phyloP scores from a whole-genome alignment of 495 filamentous ascomycete genomes.

The Echria macrotheca region DNA sequence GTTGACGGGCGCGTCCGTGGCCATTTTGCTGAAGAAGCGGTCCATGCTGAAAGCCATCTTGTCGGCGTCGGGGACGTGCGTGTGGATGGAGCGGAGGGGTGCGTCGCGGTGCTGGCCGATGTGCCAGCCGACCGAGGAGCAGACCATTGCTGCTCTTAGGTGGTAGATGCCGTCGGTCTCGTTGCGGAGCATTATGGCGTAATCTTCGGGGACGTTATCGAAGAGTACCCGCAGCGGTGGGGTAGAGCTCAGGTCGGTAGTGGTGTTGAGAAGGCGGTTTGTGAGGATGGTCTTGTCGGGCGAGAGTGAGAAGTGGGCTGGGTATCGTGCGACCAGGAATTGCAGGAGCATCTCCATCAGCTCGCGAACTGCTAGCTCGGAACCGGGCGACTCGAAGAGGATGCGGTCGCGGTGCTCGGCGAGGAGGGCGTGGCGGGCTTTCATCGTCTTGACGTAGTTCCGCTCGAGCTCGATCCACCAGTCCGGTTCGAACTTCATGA shows the following conservation, averaged over 20 bases:
- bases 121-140: conserved; percentile 78
- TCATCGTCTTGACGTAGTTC: conserved; percentile 63
- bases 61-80: conserved; percentile 75
- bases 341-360: conserved; percentile 86
- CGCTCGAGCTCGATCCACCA: conserved; percentile 91
- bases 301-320: conserved; percentile 66
- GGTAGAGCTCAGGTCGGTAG: conserved; percentile 56
- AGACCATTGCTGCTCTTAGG: conserved; percentile 74
- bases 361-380: conserved; percentile 79
- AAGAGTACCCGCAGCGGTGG: conserved; percentile 69
- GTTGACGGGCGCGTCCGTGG: conserved; percentile 71
- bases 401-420: conserved; percentile 57
- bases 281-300: conserved; percentile 55
- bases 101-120: conserved; percentile 69
- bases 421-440: conserved; percentile 67
- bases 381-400: conserved; percentile 67
- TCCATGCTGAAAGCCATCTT: conserved; percentile 92
- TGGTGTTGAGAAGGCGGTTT: conserved; percentile 64
- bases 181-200: conserved; percentile 72
- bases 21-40: conserved; percentile 78
- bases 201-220: conserved; percentile 85
- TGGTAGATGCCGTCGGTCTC: conserved; percentile 66
- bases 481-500: conserved; percentile 74
- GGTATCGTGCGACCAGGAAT: conserved; percentile 74
- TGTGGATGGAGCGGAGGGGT: conserved; percentile 69